phyloP scores from a whole-genome alignment of 495 filamentous ascomycete genomes.

The Annulohypoxylon bovei region DNA sequence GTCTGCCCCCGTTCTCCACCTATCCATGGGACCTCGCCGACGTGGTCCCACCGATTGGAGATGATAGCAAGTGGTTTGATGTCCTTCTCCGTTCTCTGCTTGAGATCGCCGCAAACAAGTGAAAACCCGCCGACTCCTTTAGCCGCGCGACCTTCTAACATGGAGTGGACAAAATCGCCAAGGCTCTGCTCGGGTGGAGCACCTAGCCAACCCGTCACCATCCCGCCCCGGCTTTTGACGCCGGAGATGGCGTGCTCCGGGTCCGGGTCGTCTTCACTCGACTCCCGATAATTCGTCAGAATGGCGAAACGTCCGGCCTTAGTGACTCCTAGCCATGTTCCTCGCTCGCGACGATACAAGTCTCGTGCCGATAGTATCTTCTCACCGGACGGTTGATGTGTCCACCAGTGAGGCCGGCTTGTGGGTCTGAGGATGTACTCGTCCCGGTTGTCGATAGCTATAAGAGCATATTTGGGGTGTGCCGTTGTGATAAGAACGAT shows the following conservation, averaged over 20 bases:
- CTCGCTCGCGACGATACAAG: conserved; percentile 64
- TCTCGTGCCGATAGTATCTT: conserved; percentile 63
- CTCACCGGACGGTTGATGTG: conserved; percentile 48
- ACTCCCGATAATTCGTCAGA: conserved; percentile 94
- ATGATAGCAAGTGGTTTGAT: conserved; percentile 82
- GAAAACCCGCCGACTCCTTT: conserved; percentile 90
- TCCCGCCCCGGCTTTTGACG: conserved; percentile 76
- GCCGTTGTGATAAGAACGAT: conserved; percentile 90
- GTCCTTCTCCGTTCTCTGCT: conserved; percentile 53
- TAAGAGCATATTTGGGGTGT: conserved; percentile 88
- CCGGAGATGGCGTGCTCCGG: conserved; percentile 64
- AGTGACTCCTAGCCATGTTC: conserved; percentile 96
- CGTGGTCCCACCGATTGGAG: conserved; percentile 80
- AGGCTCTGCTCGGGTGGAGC: conserved; percentile 58
- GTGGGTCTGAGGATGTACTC: conserved; percentile 94
- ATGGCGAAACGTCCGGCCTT: conserved; percentile 84
- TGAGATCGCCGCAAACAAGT: conserved; percentile 84
- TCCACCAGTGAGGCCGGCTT: conserved; percentile 85
- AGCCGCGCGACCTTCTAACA: conserved; percentile 73
- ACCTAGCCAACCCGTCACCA: conserved; percentile 89
- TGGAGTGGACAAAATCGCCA: conserved; percentile 71
- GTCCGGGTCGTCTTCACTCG: conserved; percentile 59
- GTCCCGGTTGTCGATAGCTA: conserved; percentile 94
- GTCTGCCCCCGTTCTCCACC: conserved; percentile 69
- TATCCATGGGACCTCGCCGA: conserved; percentile 75